A percentile compares a stretch with the other conserved stretches of the same genome.
Evolutionary conservation across 106 monocot genomes (phyloP).

Genomic region (Dioscorea zingiberensis): DNA sequence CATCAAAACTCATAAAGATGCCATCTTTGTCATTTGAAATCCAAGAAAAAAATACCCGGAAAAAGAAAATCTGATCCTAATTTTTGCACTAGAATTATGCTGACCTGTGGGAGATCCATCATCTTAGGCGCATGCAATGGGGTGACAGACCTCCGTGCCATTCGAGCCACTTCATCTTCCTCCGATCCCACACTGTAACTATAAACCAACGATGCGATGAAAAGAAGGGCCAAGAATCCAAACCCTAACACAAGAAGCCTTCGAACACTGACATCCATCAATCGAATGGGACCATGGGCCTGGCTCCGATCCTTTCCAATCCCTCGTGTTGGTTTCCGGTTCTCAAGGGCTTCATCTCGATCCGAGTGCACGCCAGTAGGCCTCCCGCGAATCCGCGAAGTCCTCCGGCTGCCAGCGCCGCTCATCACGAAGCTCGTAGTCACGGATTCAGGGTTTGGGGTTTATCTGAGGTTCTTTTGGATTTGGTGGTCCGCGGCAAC

Average conservation of each 20-base stretch:
- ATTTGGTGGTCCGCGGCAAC: no score
- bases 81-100: not conserved
- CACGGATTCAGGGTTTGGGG: no score
- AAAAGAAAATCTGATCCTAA: not conserved
- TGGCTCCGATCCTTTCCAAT: slow-evolving; percentile 10
- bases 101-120: slow-evolving; percentile 92
- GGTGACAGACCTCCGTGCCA: slow-evolving; percentile 50
- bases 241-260: slow-evolving; percentile 27
- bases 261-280: slow-evolving; percentile 28
- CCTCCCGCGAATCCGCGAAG: slow-evolving; percentile 15
- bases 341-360: not conserved
- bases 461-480: no score
- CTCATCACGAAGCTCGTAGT: no score
- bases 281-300: slow-evolving; percentile 39
- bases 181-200: not conserved
- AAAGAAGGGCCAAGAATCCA: slow-evolving; percentile 15
- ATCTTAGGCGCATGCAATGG: slow-evolving; percentile 70
- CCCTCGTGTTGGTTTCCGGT: not conserved
- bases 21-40: no score
- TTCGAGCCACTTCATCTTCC: slow-evolving; percentile 12
- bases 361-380: slow-evolving; percentile 2
- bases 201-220: slow-evolving; percentile 17
- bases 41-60: not conserved
- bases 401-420: slow-evolving; percentile 11
- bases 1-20: not conserved